phyloP scores from a whole-genome alignment of 306 rosid genomes.

The Prunus salicina region DNA sequence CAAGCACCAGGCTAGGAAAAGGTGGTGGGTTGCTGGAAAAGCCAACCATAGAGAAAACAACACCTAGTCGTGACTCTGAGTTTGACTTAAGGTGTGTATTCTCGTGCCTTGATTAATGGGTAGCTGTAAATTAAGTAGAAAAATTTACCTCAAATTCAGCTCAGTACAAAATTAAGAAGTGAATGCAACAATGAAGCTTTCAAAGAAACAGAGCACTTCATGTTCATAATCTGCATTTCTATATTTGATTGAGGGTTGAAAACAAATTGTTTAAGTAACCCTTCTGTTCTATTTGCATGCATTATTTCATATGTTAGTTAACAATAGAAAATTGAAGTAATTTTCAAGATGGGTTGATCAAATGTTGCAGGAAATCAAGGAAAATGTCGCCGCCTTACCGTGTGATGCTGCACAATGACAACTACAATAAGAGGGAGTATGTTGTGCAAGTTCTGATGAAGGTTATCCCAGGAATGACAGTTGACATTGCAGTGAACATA shows the following conservation, averaged over 20 bases:
- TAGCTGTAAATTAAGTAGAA: background rate
- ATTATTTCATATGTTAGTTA: background rate
- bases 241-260: background rate
- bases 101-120: background rate
- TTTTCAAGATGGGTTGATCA: background rate
- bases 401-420: conserved; percentile 84
- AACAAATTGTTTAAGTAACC: background rate
- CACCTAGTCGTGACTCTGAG: conserved; percentile 81
- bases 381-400: conserved; percentile 81
- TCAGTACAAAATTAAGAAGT: background rate
- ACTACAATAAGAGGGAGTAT: conserved; percentile 82
- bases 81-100: conserved; percentile 59
- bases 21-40: conserved; percentile 83
- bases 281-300: background rate
- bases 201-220: background rate
- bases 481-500: conserved; percentile 83
- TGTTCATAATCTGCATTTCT: too few relatives aligned
- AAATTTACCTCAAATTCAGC: background rate
- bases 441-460: conserved; percentile 96
- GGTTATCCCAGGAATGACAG: conserved; percentile 90
- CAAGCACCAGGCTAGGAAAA: conserved; percentile 48
- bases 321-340: background rate
- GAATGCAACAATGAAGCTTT: background rate
- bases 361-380: conserved; percentile 52
- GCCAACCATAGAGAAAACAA: conserved; percentile 76